Base-by-base conservation (phyloP, 495 filamentous ascomycete species). In the Podospora tetraspora region DNA sequence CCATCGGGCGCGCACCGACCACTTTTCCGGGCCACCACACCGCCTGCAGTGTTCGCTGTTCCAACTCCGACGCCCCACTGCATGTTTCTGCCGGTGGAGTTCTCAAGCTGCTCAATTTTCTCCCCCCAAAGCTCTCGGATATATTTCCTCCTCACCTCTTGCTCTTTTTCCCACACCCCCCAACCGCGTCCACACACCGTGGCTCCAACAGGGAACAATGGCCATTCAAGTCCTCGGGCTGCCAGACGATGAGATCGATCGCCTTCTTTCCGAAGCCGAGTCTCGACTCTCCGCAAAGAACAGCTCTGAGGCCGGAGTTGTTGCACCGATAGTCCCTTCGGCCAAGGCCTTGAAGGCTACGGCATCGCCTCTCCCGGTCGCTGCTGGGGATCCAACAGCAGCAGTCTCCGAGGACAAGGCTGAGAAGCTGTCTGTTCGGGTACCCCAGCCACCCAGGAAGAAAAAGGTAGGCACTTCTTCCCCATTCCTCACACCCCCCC, bases 371-470 rank as follows among this genome's bases (percentile, higher is more conserved):
- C 64, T 19, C 29, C 69, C 71, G 61, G 30, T 70, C 25, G 62
- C 70, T 29, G 63, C 75, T 76, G 73, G 68, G 67, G 73, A 64
- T 24, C 68, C 66, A 68, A 68, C 64, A 72, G 60, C 64, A 72
- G 62, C 64, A 29, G 63, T 57, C 43, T 64, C 61, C 25, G 56
- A 74, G 57, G 71, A 70, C 32, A 75, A 80, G 64, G 59, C 67
- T 25, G 71, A 77, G 67, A 72, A 77, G 66, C 64, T 83, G 34
- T 73, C 78, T 25, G 76, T 83, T 61, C 78, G 81, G 34, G 72
- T 82, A 62, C 79, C 81, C 57, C 73, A 81, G 70, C 73, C 72
- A 59, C 56, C 73, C n/a, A 74, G 79, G 34, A 74, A 79, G 69
- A 75, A 77, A 64, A 81, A 79, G 81, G 80, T 82, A 81, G 58